These are phyloP conservation scores for Phlebopus sp. DNA, from an alignment of 1,284 basidiomycete genomes.

Conservation along the genomic window DNA sequence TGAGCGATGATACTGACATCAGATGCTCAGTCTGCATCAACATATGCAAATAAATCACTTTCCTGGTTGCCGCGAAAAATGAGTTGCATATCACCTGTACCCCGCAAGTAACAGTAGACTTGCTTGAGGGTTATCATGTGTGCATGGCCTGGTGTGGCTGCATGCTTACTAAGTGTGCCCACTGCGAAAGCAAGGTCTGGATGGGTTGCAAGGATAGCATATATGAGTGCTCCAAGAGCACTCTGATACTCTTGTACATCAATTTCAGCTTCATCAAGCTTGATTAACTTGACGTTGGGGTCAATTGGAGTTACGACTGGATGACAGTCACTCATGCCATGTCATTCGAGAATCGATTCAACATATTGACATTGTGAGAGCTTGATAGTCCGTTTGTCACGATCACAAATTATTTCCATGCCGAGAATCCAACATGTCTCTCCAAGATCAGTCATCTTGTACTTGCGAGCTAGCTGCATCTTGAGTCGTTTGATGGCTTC, in stretches of 20 bases:
- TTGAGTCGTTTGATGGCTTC: background rate
- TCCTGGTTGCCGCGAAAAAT: slow-evolving; percentile 20
- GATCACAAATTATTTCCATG: background rate
- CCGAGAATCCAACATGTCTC: slow-evolving; percentile 6
- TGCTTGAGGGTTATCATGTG: slow-evolving; percentile 5
- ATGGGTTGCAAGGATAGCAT: slow-evolving; percentile 1
- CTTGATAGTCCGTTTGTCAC: no score
- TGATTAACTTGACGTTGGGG: slow-evolving; percentile 1
- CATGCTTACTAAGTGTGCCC: background rate
- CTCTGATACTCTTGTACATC: no score
- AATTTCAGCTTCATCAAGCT: background rate
- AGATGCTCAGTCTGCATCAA: slow-evolving; percentile 19
- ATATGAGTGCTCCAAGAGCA: background rate
- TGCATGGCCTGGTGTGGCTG: background rate
- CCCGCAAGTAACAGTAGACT: slow-evolving; percentile 24
- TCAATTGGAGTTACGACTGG: no score
- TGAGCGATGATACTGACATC: no score
- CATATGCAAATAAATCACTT: slow-evolving; percentile 10
- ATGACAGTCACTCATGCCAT: no score
- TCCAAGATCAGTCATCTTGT: slow-evolving; percentile 4
- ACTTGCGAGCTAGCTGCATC: background rate
- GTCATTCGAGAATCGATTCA: no score
- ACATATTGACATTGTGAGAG: no score
- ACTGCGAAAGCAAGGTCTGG: slow-evolving; percentile 7
- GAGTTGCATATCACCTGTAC: slow-evolving; percentile 20